Conservation (phyloP, 2,329 filamentous ascomycete genomes). For the Fusarium domesticum region DNA sequence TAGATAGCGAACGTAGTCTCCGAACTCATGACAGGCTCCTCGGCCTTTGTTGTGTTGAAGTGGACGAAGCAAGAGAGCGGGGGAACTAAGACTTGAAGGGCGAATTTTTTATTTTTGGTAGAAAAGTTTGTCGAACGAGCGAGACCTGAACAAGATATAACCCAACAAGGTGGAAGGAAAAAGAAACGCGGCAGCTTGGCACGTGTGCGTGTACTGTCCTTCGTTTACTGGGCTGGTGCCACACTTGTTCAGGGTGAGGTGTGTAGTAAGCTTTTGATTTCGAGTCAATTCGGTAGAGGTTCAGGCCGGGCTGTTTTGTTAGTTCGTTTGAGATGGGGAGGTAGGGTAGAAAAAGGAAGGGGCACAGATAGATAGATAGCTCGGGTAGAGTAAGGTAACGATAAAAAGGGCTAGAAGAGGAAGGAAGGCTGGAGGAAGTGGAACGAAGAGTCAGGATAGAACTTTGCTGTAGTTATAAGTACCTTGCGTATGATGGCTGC, state of each 20-base stretch:
- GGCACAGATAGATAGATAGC: no score
- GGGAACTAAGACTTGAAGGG: no score
- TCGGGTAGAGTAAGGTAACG: no score
- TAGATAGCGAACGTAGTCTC: not conserved
- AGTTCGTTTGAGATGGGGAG: no score
- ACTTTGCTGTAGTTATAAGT: slow-evolving; percentile 6
- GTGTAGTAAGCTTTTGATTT: no score
- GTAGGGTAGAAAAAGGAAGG: no score
- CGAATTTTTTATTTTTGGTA: no score
- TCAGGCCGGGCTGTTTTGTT: no score
- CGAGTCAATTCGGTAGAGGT: no score
- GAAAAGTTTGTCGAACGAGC: no score
- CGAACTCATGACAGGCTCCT: slow-evolving; percentile 5
- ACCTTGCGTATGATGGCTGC: not conserved
- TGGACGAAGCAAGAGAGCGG: not conserved
- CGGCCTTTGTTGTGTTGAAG: not conserved
- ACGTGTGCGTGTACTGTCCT: not conserved
- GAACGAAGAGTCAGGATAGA: not conserved
- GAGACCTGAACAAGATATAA: no score
- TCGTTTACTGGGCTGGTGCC: not conserved
- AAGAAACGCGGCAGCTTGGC: not conserved
- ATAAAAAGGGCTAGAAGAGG: no score
- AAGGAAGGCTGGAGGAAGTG: not conserved
- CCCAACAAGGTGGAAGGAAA: not conserved
- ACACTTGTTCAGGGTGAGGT: not conserved